phyloP scores from a whole-genome alignment of 23 red algal species.

The Pyropia yezoensis region DNA sequence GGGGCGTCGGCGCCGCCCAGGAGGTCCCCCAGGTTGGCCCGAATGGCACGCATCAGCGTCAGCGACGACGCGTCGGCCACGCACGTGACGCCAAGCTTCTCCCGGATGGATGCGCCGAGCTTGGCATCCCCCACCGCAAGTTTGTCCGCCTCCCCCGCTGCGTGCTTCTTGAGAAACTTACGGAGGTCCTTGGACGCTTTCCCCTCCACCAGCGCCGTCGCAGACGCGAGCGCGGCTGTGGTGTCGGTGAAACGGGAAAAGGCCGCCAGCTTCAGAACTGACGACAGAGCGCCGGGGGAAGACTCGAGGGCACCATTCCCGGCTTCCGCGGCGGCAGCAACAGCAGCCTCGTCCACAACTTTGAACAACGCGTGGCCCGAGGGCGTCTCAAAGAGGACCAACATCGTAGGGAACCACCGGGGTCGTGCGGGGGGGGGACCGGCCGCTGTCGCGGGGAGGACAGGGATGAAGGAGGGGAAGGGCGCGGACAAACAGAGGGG shows the following conservation, averaged over 20 bases:
- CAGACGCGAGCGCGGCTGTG: conserved; percentile 57
- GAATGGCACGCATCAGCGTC: conserved; percentile 68
- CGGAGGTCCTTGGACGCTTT: conserved; percentile 84
- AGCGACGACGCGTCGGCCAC: conserved; percentile 41
- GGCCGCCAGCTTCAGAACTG: conserved; percentile 73
- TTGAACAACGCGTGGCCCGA: conserved; percentile 98
- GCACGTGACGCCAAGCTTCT: conserved; percentile 78
- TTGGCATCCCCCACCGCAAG: conserved; percentile 83
- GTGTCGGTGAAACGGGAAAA: conserved; percentile 82
- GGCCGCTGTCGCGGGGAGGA: background rate
- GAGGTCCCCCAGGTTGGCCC: conserved; percentile 51
- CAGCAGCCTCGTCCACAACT: conserved; percentile 33
- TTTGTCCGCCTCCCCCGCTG: conserved; percentile 26
- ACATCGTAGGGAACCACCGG: conserved; percentile 20
- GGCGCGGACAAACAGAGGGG: too few relatives aligned
- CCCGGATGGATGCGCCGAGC: conserved; percentile 79
- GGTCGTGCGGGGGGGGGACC: background rate
- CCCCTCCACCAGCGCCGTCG: conserved; percentile 81
- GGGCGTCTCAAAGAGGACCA: conserved; percentile 95
- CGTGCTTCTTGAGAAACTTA: conserved; percentile 76
- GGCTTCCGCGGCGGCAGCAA: conserved; percentile 14
- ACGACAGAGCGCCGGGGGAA: conserved; percentile 20
- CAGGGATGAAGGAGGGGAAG: too few relatives aligned
- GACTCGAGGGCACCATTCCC: conserved; percentile 20
- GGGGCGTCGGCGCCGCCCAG: conserved; percentile 25